A percentile compares a stretch with the other conserved stretches of the same genome.
Evolutionary conservation across 1,284 basidiomycete genomes (phyloP).

Genomic region (Ceratobasidium sp.): DNA sequence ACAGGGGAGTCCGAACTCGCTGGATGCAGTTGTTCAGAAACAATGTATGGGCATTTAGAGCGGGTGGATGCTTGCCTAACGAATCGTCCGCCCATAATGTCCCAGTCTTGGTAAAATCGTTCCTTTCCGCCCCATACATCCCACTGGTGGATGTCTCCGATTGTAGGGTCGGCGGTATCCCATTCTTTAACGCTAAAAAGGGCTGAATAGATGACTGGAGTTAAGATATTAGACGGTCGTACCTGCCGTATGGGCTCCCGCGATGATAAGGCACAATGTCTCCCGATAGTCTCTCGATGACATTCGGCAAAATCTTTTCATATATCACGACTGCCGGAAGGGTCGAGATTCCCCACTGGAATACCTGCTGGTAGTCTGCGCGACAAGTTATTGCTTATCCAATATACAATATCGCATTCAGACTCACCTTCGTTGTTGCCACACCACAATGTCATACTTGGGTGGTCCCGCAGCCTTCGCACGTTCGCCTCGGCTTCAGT

Average conservation of each 20-base stretch:
- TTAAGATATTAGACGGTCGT: neutral
- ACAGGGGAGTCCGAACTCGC: slow-evolving; percentile 72
- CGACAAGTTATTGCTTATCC: neutral
- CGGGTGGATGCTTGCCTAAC: slow-evolving; percentile 61
- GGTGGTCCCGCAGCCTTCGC: slow-evolving; percentile 79
- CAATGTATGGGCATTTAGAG: too few relatives aligned
- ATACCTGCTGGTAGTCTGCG: slow-evolving; percentile 65
- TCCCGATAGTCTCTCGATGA: slow-evolving; percentile 62
- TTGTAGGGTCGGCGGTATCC: slow-evolving; percentile 70
- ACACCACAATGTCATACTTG: slow-evolving; percentile 64
- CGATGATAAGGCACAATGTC: slow-evolving; percentile 67
- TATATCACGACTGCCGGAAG: slow-evolving; percentile 69
- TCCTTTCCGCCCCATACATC: slow-evolving; percentile 73
- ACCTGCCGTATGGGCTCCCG: slow-evolving; percentile 72
- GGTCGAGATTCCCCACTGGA: slow-evolving; percentile 68
- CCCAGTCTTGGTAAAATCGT: slow-evolving; percentile 70
- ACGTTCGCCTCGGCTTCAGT: slow-evolving; percentile 81
- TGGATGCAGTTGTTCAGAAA: slow-evolving; percentile 50
- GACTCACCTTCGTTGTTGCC: slow-evolving; percentile 66
- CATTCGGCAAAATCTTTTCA: slow-evolving; percentile 66
- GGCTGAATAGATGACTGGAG: slow-evolving; percentile 1
- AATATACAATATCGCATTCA: neutral
- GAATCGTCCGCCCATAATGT: slow-evolving; percentile 68
- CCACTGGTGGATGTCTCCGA: slow-evolving; percentile 75
- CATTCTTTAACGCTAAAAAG: slow-evolving; percentile 59